Conservation (phyloP, 2,329 filamentous ascomycete genomes). For the Fusarium sp. region DNA sequence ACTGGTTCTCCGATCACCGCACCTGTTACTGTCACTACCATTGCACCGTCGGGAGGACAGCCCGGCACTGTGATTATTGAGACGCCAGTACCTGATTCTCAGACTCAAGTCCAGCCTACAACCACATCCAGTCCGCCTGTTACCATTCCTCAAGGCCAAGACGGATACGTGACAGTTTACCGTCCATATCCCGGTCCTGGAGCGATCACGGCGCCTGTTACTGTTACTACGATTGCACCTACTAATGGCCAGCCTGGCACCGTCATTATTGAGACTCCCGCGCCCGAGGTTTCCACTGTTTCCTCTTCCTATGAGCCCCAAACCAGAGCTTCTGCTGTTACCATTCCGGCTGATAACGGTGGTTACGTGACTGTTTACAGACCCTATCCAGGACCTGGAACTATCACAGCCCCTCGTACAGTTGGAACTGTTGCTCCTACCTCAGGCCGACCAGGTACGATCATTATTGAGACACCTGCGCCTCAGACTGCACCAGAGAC, state of each 20-base stretch:
- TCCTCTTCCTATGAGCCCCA: neutral
- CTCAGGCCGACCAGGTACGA: constrained; percentile 21
- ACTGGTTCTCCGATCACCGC: constrained; percentile 28
- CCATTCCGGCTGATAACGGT: constrained; percentile 14
- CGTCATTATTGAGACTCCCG: constrained; percentile 36
- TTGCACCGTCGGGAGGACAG: constrained; percentile 35
- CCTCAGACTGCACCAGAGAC: constrained; percentile 11
- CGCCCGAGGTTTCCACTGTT: neutral
- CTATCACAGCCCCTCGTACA: constrained; percentile 28
- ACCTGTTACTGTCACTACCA: constrained; percentile 38
- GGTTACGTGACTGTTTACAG: constrained; percentile 34
- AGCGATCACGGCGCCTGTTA: constrained; percentile 28
- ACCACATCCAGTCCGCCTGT: constrained; percentile 17
- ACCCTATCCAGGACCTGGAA: constrained; percentile 31
- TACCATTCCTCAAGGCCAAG: constrained; percentile 34
- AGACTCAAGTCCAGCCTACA: neutral
- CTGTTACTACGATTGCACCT: constrained; percentile 27
- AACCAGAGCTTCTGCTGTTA: constrained; percentile 18
- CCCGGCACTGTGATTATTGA: constrained; percentile 38
- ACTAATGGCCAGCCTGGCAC: constrained; percentile 33
- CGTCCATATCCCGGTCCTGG: constrained; percentile 29
- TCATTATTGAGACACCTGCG: constrained; percentile 36
- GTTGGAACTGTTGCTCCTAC: constrained; percentile 27
- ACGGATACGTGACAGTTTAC: constrained; percentile 35
- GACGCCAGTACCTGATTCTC: constrained; percentile 24